Conservation (phyloP, 202 grass and related monocot species). For the Dendrocalamus latiflorus region DNA sequence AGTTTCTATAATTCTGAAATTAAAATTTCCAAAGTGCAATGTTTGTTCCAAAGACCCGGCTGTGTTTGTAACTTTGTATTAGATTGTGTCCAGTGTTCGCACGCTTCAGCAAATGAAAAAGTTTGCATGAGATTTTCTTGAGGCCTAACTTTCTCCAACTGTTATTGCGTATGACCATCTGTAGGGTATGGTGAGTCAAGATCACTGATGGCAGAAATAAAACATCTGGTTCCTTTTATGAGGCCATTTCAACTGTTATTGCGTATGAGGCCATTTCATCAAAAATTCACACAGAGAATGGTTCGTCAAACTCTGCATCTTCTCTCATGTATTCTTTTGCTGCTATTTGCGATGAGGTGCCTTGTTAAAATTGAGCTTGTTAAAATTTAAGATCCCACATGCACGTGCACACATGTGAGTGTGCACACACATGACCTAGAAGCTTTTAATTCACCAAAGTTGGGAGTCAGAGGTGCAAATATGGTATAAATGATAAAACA, state of each 20-base stretch:
- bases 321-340: conserved; percentile 6
- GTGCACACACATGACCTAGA: not conserved
- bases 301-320: conserved; percentile 43
- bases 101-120: not conserved
- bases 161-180: conserved; percentile 11
- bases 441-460: not conserved
- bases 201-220: conserved; percentile 76
- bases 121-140: not conserved
- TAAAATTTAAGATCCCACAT: conserved; percentile 7
- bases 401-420: not conserved
- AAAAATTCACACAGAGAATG: conserved; percentile 53
- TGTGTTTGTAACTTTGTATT: not conserved
- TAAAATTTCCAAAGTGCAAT: not conserved
- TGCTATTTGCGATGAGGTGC: not conserved
- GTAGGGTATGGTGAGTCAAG: conserved; percentile 87
- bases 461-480: not conserved
- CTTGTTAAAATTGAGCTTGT: conserved; percentile 6
- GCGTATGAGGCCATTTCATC: conserved; percentile 34
- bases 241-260: no score
- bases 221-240: conserved; percentile 35
- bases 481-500: not conserved
- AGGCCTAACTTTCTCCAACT: not conserved
- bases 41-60: not conserved
- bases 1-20: not conserved
- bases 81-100: not conserved